Conservation (phyloP, 192 early-diverging fungal genomes). For the Mortierella alpina region DNA sequence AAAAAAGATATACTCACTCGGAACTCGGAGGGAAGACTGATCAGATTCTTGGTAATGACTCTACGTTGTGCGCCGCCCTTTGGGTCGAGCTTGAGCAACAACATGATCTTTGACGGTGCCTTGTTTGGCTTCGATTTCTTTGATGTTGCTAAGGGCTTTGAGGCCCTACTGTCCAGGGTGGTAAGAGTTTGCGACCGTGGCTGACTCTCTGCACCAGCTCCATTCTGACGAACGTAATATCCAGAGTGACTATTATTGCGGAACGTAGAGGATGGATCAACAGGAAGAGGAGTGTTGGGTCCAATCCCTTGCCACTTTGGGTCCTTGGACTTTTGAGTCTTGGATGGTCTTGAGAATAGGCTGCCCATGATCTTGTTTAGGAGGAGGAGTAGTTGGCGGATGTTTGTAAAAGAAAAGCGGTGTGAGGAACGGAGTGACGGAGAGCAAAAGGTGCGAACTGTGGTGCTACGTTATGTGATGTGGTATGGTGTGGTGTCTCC, state of each 20-base stretch:
- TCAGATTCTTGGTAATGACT: conserved; percentile 48
- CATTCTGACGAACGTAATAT: background rate
- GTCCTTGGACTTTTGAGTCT: conserved; percentile 39
- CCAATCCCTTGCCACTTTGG: conserved; percentile 52
- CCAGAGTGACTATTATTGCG: background rate
- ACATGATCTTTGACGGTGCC: conserved; percentile 35
- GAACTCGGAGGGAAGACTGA: conserved; percentile 48
- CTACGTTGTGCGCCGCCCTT: conserved; percentile 30
- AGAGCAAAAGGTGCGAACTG: background rate
- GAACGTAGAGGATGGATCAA: background rate
- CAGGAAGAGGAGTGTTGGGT: conserved; percentile 44
- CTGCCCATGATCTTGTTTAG: conserved; percentile 28
- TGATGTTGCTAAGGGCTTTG: background rate
- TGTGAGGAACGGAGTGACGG: conserved; percentile 3
- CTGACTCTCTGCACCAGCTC: background rate
- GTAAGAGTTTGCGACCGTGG: conserved; percentile 17
- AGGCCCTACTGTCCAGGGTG: conserved; percentile 7
- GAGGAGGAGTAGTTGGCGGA: background rate
- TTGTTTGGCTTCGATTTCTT: conserved; percentile 9
- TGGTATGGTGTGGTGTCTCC: too few species aligned
- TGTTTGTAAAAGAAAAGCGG: conserved; percentile 7
- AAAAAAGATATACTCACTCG: conserved; percentile 21
- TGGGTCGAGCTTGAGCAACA: conserved; percentile 44
- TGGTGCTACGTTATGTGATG: too few species aligned
- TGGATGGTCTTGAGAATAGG: conserved; percentile 36